Conservation (phyloP, 2,329 filamentous ascomycete species). For the Penicillium carneum region DNA sequence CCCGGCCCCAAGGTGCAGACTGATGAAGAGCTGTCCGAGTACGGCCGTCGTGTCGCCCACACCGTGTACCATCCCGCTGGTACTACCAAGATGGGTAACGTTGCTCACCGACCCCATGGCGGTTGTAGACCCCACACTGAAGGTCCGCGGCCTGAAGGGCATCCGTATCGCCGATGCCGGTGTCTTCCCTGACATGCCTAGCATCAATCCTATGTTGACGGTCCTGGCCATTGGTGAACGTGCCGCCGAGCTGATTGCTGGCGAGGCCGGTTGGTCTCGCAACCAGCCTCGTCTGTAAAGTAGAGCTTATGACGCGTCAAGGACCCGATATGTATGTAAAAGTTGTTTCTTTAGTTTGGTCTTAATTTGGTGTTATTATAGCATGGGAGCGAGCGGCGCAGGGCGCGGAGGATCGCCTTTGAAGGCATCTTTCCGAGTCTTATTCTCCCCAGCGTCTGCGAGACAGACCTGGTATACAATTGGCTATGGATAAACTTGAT, state of each 20-base stretch:
- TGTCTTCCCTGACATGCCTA: slow-evolving; percentile 85
- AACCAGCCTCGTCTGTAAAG: slow-evolving; percentile 62
- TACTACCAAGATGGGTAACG: slow-evolving; percentile 88
- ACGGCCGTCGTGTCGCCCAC: slow-evolving; percentile 80
- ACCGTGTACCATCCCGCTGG: slow-evolving; percentile 91
- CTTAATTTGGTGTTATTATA: slow-evolving; percentile 29
- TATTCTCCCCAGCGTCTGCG: slow-evolving; percentile 10
- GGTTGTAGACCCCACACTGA: slow-evolving; percentile 79
- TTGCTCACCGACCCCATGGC: slow-evolving; percentile 71
- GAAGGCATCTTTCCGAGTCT: background rate
- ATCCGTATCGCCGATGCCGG: slow-evolving; percentile 85
- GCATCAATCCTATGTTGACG: slow-evolving; percentile 89
- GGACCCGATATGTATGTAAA: slow-evolving; percentile 32
- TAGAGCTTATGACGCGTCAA: slow-evolving; percentile 4
- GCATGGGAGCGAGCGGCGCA: slow-evolving; percentile 37
- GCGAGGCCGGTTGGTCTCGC: slow-evolving; percentile 72
- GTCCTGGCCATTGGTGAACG: slow-evolving; percentile 84
- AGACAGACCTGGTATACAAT: slow-evolving; percentile 21
- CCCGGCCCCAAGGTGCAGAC: slow-evolving; percentile 76
- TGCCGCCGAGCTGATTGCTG: slow-evolving; percentile 80
- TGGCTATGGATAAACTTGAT: background rate
- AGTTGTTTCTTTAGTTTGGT: slow-evolving; percentile 21
- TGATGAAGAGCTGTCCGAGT: slow-evolving; percentile 81
- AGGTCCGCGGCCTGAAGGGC: slow-evolving; percentile 73
- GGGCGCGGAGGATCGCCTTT: background rate